Evolutionary conservation across 192 early-diverging fungal genomes (phyloP), one percentile per base, ranked within the genome.

Genomic region (Entomortierella parvispora): DNA sequence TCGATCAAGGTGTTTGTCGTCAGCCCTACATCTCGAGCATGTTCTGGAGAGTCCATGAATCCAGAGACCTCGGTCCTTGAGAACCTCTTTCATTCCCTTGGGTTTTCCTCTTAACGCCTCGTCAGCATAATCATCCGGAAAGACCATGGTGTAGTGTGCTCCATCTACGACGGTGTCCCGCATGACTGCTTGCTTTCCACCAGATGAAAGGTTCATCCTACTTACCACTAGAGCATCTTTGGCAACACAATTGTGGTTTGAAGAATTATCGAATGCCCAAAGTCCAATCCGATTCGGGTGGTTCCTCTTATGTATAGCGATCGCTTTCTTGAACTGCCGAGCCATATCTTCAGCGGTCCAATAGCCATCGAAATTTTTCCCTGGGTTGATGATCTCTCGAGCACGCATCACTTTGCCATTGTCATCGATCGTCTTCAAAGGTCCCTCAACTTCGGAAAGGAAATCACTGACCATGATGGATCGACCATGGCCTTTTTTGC

Each of bases 61-160:
- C 57, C 62, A 79, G 23, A 70, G 32, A n/a, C 59, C 55, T 23
- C 25, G 43, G 47, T 79, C 62, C 15, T 12, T 48, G 47, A 70
- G 58, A 34, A 79, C 47, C 56, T 56, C 31, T 63, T 79, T 56
- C 26, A 79, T 79, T 56, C 75, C 66, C 50, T 79, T 79, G 34
- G 55, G 65, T 40, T 79, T 34, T 43, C 60, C 74, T 68, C 54
- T 62, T 28, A 77, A 56, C 33, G 42, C 40, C 29, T 33, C 34
- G 3, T 69, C 20, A 15, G 53, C 48, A 46, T 79, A 50, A 57
- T 57, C 48, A 47, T 58, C 55, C 23, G 58, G 45, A 59, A 69
- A 69, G 40, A 65, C 25, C 56, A 79, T 79, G 56, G 33, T 22
- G 43, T 65, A 65, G 45, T 34, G 62, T 32, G 23, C 31, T 45